Conservation (phyloP, 2,329 filamentous ascomycete genomes). For the Fusarium mundagurra region DNA sequence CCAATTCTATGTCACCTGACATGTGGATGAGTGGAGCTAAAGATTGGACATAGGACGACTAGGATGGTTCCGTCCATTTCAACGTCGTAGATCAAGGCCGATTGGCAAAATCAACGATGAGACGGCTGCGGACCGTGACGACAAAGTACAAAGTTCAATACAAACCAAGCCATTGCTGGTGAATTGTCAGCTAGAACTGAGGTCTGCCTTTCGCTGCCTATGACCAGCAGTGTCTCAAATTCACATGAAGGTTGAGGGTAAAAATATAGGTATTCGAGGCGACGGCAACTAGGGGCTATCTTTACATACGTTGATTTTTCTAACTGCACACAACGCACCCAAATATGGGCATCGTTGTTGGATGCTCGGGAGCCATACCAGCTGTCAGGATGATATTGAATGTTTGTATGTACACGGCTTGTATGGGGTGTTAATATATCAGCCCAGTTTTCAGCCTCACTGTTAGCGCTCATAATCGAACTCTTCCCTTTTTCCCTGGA, state of each 20-base stretch:
- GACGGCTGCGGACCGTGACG: background rate
- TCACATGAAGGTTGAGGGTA: background rate
- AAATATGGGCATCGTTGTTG: background rate
- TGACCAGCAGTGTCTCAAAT: background rate
- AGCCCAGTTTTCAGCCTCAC: conserved; percentile 13
- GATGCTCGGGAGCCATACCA: background rate
- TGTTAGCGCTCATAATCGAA: background rate
- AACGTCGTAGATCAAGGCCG: background rate
- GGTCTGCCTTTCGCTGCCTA: background rate
- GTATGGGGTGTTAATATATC: background rate
- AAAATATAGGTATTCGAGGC: background rate
- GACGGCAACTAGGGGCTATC: background rate
- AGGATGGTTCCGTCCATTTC: background rate
- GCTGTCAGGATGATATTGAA: background rate
- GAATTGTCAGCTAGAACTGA: background rate
- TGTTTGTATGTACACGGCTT: background rate
- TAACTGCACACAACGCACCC: background rate
- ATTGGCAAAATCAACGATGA: background rate
- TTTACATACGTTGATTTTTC: background rate
- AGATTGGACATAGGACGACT: background rate
- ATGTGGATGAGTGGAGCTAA: conserved; percentile 1
- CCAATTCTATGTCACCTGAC: conserved; percentile 23
- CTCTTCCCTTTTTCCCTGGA: background rate
- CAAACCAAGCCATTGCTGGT: background rate
- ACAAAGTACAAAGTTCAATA: background rate